A percentile compares a stretch with the other conserved stretches of the same genome.
Conservation (phyloP, 768 basidiomycete genomes). For the Auriculariales sp. region DNA sequence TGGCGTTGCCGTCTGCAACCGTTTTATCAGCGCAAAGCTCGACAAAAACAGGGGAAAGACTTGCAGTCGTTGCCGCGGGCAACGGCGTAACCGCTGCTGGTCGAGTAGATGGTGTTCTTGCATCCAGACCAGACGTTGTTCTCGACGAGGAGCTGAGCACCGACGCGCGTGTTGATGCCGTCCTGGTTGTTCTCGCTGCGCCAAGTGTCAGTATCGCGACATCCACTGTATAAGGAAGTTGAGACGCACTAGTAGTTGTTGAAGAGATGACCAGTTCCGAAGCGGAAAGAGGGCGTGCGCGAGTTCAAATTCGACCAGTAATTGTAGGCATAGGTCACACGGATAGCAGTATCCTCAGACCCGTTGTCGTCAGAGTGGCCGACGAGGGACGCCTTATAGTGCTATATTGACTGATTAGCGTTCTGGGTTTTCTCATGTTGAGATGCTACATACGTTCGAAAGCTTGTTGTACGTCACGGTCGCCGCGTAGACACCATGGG, state of each 20-base stretch:
- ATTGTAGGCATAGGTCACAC: conserved; percentile 30
- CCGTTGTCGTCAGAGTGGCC: conserved; percentile 30
- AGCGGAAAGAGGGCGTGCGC: conserved; percentile 9
- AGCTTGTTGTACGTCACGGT: conserved; percentile 26
- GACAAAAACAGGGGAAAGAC: neutral
- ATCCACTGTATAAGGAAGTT: no score
- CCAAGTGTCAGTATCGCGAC: no score
- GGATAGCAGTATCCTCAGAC: conserved; percentile 23
- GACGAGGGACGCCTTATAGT: conserved; percentile 32
- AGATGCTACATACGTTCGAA: conserved; percentile 11
- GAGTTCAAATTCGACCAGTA: conserved; percentile 12
- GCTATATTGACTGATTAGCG: conserved; percentile 11
- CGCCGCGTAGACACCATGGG: conserved; percentile 28
- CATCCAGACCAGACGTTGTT: conserved; percentile 9
- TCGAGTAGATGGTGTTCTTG: conserved; percentile 4
- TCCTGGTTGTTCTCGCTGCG: conserved; percentile 4
- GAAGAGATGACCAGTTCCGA: conserved; percentile 7
- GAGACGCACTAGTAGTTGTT: conserved; percentile 2
- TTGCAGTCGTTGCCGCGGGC: conserved; percentile 8
- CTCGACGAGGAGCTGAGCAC: conserved; percentile 14
- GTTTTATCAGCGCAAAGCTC: no score
- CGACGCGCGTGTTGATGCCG: conserved; percentile 10
- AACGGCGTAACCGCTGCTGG: conserved; percentile 7
- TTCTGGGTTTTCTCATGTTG: neutral
- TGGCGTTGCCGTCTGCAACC: conserved; percentile 6